These are phyloP conservation scores for Gardenia jasminoides DNA, from an alignment of 257 asterid genomes.

Conservation along the genomic window DNA sequence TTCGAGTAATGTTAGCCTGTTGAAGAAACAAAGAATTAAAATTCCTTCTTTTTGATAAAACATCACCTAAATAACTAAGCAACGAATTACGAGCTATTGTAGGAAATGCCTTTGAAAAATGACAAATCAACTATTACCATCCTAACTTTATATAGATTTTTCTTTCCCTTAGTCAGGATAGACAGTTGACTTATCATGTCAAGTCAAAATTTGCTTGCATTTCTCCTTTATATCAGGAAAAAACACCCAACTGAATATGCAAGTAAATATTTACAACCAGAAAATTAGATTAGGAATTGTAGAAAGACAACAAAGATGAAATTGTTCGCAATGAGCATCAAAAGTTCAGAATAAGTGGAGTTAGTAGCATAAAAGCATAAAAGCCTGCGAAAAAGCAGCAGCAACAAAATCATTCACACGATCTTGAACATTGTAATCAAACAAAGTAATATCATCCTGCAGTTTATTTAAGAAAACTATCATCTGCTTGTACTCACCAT, in stretches of 20 bases:
- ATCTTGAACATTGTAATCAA: constrained; percentile 87
- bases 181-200: not conserved
- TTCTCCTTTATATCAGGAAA: not conserved
- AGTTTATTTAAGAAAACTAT: constrained; percentile 21
- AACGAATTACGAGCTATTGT: not conserved
- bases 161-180: not conserved
- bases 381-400: constrained; percentile 81
- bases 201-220: no score
- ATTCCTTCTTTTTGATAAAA: not conserved
- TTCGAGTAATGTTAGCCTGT: constrained; percentile 92
- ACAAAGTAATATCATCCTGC: constrained; percentile 69
- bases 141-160: not conserved
- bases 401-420: constrained; percentile 92
- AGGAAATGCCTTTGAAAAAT: not conserved
- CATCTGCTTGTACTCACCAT: constrained; percentile 25
- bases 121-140: not conserved
- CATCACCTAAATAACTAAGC: not conserved
- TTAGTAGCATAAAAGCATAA: not conserved
- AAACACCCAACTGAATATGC: not conserved
- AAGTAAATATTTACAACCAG: not conserved
- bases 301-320: not conserved
- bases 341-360: constrained; percentile 2
- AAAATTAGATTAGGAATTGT: not conserved
- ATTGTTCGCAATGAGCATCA: not conserved
- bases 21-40: not conserved